phyloP scores from a whole-genome alignment of 163 green algal genomes.

The Scenedesmus sp. region DNA sequence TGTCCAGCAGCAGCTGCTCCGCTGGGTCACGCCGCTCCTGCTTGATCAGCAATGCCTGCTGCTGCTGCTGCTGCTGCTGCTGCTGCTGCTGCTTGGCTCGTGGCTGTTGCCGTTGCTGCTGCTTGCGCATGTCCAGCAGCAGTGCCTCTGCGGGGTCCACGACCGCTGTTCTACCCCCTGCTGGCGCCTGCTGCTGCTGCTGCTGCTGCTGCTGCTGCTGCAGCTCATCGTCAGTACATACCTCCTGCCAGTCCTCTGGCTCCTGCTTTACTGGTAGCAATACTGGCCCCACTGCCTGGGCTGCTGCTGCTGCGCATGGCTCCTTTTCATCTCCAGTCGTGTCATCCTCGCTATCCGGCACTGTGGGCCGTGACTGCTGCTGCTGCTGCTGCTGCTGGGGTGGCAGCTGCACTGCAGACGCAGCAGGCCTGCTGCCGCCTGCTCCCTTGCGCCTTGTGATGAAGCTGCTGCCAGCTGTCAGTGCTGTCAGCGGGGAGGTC shows the following conservation, averaged over 20 bases:
- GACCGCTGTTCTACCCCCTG: not conserved
- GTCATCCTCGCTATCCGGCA: not conserved
- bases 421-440: not conserved
- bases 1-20: slow-evolving; percentile 14
- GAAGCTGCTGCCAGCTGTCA: not conserved
- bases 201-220: slow-evolving; percentile 21
- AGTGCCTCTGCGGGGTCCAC: not conserved
- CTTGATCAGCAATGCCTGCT: not conserved
- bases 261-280: not conserved
- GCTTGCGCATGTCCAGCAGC: slow-evolving; percentile 11
- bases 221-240: not conserved
- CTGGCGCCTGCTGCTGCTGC: not conserved
- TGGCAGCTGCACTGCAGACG: not conserved
- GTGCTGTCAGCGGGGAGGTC: not conserved
- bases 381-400: not conserved
- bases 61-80: slow-evolving; percentile 1
- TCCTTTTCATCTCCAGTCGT: not conserved
- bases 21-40: not conserved
- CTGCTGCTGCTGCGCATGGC: not conserved
- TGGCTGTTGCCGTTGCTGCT: not conserved
- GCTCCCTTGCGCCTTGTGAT: not conserved
- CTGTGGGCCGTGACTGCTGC: not conserved
- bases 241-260: not conserved
- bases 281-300: not conserved
- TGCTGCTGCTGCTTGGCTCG: slow-evolving; percentile 25